These are phyloP conservation scores for Ascochyta lentis DNA, from an alignment of 2,329 filamentous ascomycete genomes.

Conservation along the genomic window DNA sequence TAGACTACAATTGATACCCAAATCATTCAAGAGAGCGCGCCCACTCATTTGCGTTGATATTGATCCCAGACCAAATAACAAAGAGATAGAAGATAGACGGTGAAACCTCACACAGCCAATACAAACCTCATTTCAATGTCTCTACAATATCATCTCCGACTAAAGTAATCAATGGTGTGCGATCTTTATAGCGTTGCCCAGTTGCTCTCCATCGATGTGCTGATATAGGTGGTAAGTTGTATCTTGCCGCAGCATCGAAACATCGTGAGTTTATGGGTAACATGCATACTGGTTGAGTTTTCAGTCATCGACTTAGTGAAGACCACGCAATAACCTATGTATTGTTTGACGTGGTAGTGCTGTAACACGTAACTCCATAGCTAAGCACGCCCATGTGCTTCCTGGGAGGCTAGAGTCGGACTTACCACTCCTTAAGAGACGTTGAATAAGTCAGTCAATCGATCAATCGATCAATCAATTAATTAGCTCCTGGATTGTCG, in stretches of 20 bases:
- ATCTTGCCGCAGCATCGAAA: constrained; percentile 16
- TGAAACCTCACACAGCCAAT: not conserved
- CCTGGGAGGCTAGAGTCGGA: too few relatives aligned
- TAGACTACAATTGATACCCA: too few relatives aligned
- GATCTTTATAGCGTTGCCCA: constrained; percentile 15
- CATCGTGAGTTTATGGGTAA: constrained; percentile 16
- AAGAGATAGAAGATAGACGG: not conserved
- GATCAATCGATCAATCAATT: too few relatives aligned
- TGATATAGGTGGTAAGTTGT: constrained; percentile 11
- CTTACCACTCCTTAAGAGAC: too few relatives aligned
- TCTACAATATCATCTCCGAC: not conserved
- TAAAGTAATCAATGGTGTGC: not conserved
- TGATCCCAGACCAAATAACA: constrained; percentile 2
- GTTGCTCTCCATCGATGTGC: constrained; percentile 16
- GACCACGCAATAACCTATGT: constrained; percentile 5
- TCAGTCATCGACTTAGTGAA: not conserved
- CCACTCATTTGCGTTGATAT: not conserved
- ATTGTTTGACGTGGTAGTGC: constrained; percentile 12
- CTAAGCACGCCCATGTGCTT: too few relatives aligned
- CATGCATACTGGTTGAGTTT: not conserved
- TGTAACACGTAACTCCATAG: not conserved
- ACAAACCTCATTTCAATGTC: too few relatives aligned
- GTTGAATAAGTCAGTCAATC: too few relatives aligned
- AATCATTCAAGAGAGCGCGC: not conserved
- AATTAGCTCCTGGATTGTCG: too few relatives aligned